Evolutionary conservation across 2,329 filamentous ascomycete genomes (phyloP).

Genomic region (Tolypocladium paradoxum): DNA sequence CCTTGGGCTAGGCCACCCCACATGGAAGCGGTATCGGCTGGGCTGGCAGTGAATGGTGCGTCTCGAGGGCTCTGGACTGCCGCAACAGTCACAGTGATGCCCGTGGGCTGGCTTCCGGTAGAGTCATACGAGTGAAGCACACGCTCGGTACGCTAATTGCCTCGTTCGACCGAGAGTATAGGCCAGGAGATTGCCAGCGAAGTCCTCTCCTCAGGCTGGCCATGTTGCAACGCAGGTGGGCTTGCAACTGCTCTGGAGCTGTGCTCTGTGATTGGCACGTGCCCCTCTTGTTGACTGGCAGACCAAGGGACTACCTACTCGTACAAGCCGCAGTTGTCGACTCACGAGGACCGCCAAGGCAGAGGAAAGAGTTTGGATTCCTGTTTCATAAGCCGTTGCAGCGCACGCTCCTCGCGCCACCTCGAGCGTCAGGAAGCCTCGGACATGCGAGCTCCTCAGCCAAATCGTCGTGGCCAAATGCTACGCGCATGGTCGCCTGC

Average conservation of each 20-base stretch:
- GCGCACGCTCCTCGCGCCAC: not conserved
- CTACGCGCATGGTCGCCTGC: not conserved
- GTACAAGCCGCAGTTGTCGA: too few species aligned
- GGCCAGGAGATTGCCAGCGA: not conserved
- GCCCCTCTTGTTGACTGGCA: not conserved
- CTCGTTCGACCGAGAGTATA: not conserved
- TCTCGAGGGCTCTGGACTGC: not conserved
- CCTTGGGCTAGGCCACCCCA: constrained; percentile 2
- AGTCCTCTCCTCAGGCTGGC: not conserved
- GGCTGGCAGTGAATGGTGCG: too few species aligned
- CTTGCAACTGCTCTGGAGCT: not conserved
- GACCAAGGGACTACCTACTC: too few species aligned
- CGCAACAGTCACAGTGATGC: too few species aligned
- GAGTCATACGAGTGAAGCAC: not conserved
- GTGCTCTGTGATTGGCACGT: not conserved
- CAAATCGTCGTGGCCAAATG: not conserved
- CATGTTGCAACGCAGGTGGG: not conserved
- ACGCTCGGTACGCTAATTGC: not conserved
- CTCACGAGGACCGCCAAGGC: not conserved
- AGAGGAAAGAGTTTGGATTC: not conserved
- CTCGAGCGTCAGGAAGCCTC: not conserved
- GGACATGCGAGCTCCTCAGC: not conserved
- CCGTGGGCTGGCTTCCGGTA: not conserved
- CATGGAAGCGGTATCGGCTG: constrained; percentile 1
- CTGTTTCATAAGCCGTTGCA: not conserved